These are phyloP conservation scores for Podospora didyma DNA, from an alignment of 495 filamentous ascomycete species.

Conservation along the genomic window DNA sequence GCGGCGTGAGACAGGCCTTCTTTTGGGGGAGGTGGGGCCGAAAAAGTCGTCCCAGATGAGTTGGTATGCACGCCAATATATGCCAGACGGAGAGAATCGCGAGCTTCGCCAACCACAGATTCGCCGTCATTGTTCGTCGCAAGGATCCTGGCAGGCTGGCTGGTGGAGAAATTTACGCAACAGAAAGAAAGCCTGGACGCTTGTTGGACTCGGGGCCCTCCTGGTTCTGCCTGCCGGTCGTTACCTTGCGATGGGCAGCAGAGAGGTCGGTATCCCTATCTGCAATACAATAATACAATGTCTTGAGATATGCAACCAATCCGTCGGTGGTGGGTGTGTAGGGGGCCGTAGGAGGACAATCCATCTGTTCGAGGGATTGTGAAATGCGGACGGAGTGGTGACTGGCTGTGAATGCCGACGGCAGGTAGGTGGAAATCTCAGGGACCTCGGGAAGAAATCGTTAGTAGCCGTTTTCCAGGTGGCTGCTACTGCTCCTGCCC, in stretches of 20 bases:
- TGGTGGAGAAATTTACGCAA: no score
- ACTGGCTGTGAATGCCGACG: neutral
- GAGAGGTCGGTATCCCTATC: no score
- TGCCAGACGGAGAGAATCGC: neutral
- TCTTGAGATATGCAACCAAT: no score
- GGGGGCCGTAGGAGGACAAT: neutral
- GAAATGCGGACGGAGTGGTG: neutral
- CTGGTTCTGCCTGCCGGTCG: no score
- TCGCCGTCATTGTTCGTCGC: neutral
- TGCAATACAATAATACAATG: no score
- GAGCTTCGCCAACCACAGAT: neutral
- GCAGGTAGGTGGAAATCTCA: neutral
- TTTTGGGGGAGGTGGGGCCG: neutral
- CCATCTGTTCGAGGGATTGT: neutral
- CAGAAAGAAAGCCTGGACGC: no score
- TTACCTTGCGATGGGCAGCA: no score
- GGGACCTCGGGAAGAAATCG: neutral
- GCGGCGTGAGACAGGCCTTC: neutral
- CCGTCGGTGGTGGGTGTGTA: no score
- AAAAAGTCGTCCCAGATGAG: neutral
- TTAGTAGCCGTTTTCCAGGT: neutral
- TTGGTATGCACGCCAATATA: conserved; percentile 1
- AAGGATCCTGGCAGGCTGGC: no score
- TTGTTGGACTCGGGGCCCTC: no score
- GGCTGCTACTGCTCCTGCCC: neutral